phyloP scores from a whole-genome alignment of 805 yeast genomes.

The Blastobotrys terrestris region DNA sequence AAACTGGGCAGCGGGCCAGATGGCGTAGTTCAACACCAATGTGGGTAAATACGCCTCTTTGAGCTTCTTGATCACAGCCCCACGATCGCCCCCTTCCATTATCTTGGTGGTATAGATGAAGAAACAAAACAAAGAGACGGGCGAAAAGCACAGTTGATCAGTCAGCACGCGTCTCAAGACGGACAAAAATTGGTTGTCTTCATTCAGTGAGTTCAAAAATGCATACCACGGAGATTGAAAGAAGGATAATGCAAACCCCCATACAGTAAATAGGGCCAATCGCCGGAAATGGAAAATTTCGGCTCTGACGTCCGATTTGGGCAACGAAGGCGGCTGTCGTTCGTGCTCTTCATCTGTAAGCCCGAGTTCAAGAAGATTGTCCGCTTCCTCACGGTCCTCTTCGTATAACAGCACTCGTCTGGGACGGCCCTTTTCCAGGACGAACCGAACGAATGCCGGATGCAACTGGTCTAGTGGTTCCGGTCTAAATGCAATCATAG shows the following conservation, averaged over 20 bases:
- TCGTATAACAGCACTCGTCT: constrained; percentile 30
- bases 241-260: constrained; percentile 84
- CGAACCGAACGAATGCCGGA: constrained; percentile 19
- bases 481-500: constrained; percentile 28
- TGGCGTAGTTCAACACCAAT: constrained; percentile 65
- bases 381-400: constrained; percentile 27
- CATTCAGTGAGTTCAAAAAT: constrained; percentile 65
- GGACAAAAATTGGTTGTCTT: constrained; percentile 66
- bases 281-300: constrained; percentile 57
- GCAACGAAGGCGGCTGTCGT: constrained; percentile 1
- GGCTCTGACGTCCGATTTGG: constrained; percentile 12
- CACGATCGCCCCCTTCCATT: constrained; percentile 65
- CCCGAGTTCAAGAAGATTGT: constrained; percentile 18
- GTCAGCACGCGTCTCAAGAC: constrained; percentile 81
- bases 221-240: constrained; percentile 87
- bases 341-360: constrained; percentile 14
- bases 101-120: constrained; percentile 79
- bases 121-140: constrained; percentile 72
- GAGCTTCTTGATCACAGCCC: constrained; percentile 59
- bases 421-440: constrained; percentile 30
- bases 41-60: constrained; percentile 56
- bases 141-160: constrained; percentile 87
- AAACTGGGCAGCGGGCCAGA: constrained; percentile 88
- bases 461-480: constrained; percentile 10
- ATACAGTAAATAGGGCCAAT: constrained; percentile 69